phyloP scores from a whole-genome alignment of 148 eudicot species.

The Suaeda aralocaspica region DNA sequence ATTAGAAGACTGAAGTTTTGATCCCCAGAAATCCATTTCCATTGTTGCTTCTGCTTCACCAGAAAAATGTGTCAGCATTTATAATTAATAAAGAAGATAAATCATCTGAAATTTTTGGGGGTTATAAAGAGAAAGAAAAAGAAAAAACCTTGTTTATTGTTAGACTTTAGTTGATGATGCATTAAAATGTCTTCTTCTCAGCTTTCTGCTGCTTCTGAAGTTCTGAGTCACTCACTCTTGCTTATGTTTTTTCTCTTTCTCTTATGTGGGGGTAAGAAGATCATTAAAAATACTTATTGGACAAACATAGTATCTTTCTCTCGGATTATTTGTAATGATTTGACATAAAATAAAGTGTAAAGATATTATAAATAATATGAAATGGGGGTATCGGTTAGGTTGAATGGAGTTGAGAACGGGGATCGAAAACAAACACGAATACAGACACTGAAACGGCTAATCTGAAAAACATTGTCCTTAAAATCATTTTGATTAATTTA shows the following conservation, averaged over 20 bases:
- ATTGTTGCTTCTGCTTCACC: constrained; percentile 27
- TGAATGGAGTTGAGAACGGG: too few relatives aligned
- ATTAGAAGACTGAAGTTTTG: constrained; percentile 55
- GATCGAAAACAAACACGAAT: too few relatives aligned
- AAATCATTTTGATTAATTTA: too few relatives aligned
- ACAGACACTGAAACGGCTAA: too few relatives aligned
- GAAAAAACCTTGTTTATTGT: constrained; percentile 19
- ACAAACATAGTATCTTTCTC: too few relatives aligned
- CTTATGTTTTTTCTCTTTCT: constrained; percentile 2
- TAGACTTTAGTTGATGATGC: constrained; percentile 13
- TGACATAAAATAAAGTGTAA: too few relatives aligned
- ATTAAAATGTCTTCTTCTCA: constrained; percentile 10
- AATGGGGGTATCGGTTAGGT: too few relatives aligned
- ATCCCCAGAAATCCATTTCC: constrained; percentile 67
- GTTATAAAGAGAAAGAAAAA: neutral
- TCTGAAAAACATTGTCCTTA: too few relatives aligned
- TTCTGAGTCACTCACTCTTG: constrained; percentile 26
- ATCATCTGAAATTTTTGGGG: constrained; percentile 1
- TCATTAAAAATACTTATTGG: too few relatives aligned
- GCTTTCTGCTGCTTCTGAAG: constrained; percentile 12
- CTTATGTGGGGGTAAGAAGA: neutral
- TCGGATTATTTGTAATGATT: too few relatives aligned
- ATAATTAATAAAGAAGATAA: neutral
- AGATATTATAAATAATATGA: too few relatives aligned
- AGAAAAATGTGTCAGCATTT: constrained; percentile 14